Evolutionary conservation across 257 asterid species (phyloP).

Genomic region (Paraleonurus japonicus): DNA sequence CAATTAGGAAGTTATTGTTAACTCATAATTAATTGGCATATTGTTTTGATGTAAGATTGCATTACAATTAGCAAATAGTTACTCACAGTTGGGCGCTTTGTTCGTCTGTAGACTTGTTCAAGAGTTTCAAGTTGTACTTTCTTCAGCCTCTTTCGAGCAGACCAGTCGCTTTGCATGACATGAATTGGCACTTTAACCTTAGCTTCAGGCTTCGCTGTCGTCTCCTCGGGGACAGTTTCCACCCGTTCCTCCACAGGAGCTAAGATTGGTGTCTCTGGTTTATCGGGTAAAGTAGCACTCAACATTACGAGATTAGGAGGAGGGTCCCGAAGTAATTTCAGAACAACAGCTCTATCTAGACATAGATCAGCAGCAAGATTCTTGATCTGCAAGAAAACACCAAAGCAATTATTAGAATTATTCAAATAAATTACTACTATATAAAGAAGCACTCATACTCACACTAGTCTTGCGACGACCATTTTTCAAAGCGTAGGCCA

Average conservation of each 20-base stretch:
- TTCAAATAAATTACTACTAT: too few species aligned
- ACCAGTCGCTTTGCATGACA: conserved; percentile 77
- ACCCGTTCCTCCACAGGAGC: conserved; percentile 41
- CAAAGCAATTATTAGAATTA: neutral
- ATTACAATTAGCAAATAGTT: neutral
- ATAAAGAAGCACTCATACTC: conserved; percentile 28
- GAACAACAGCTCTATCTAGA: conserved; percentile 81
- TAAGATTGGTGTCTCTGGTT: conserved; percentile 44
- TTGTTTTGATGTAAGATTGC: conserved; percentile 1
- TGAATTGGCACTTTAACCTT: conserved; percentile 65
- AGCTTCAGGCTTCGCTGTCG: conserved; percentile 33
- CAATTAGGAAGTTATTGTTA: neutral
- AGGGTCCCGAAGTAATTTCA: conserved; percentile 82
- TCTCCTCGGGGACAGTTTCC: conserved; percentile 42
- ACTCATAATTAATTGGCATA: neutral
- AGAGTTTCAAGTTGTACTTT: conserved; percentile 83
- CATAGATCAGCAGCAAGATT: conserved; percentile 85
- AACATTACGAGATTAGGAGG: conserved; percentile 76
- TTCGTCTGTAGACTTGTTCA: conserved; percentile 63
- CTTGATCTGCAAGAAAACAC: conserved; percentile 68
- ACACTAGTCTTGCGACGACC: conserved; percentile 95
- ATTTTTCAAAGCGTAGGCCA: conserved; percentile 78
- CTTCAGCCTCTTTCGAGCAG: conserved; percentile 83
- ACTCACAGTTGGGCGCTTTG: conserved; percentile 98
- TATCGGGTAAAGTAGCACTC: conserved; percentile 86